These are phyloP conservation scores for Phaffomyces antillensis DNA, from an alignment of 805 yeast genomes.

Conservation along the genomic window DNA sequence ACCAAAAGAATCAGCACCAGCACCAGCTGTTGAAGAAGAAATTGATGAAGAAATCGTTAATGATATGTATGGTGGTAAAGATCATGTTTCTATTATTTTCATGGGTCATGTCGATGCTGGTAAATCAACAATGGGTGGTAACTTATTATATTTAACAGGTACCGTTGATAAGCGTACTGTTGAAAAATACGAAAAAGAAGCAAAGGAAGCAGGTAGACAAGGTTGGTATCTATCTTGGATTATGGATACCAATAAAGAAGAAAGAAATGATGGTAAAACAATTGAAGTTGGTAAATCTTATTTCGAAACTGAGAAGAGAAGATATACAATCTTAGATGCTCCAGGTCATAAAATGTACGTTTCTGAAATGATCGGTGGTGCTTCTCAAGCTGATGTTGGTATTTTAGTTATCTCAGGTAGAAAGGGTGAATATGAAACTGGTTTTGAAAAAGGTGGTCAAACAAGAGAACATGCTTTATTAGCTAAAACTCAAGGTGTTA, in stretches of 20 bases:
- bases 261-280: slow-evolving; percentile 97
- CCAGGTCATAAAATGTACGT: slow-evolving; percentile 99
- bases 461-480: slow-evolving; percentile 96
- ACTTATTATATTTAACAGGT: slow-evolving; percentile 85
- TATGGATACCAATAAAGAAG: slow-evolving; percentile 98
- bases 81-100: slow-evolving; percentile 91
- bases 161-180: slow-evolving; percentile 98
- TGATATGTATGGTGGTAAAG: slow-evolving; percentile 96
- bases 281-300: slow-evolving; percentile 98
- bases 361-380: slow-evolving; percentile 99
- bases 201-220: slow-evolving; percentile 98
- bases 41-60: slow-evolving; percentile 82
- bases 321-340: slow-evolving; percentile 97
- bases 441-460: slow-evolving; percentile 98
- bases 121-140: slow-evolving; percentile 99
- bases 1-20: slow-evolving; percentile 19
- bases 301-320: slow-evolving; percentile 95
- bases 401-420: slow-evolving; percentile 95
- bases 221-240: slow-evolving; percentile 99
- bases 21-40: slow-evolving; percentile 46
- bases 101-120: slow-evolving; percentile 99
- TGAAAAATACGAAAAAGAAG: slow-evolving; percentile 96
- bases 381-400: slow-evolving; percentile 99
- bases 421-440: slow-evolving; percentile 99
- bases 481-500: slow-evolving; percentile 98